Evolutionary conservation across 768 basidiomycete species (phyloP).

Genomic region (Leucosporidium scottii): DNA sequence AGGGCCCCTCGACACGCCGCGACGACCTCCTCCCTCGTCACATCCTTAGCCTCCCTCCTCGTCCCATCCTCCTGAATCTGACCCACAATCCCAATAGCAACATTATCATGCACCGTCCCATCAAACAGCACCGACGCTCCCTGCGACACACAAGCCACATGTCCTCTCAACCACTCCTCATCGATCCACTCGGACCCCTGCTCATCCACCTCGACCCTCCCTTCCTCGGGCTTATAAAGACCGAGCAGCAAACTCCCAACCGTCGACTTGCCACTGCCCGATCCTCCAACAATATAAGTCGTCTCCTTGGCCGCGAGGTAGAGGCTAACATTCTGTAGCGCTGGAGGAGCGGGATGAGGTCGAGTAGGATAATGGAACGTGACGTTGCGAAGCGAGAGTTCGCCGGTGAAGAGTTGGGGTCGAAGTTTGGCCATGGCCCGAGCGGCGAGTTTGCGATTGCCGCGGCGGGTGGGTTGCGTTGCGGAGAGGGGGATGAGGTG

Average conservation of each 20-base stretch:
- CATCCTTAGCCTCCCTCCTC: slow-evolving; percentile 48
- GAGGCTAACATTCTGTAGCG: slow-evolving; percentile 55
- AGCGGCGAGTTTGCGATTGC: slow-evolving; percentile 5
- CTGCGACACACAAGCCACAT: slow-evolving; percentile 73
- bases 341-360: slow-evolving; percentile 50
- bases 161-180: slow-evolving; percentile 56
- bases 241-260: slow-evolving; percentile 60
- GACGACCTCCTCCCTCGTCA: slow-evolving; percentile 62
- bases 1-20: slow-evolving; percentile 76
- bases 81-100: slow-evolving; percentile 66
- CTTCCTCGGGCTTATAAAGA: slow-evolving; percentile 60
- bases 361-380: slow-evolving; percentile 69
- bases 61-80: slow-evolving; percentile 43
- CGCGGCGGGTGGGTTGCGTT: background rate
- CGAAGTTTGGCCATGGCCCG: slow-evolving; percentile 52
- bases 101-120: slow-evolving; percentile 72
- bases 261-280: slow-evolving; percentile 71
- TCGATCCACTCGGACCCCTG: slow-evolving; percentile 71
- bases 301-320: slow-evolving; percentile 66
- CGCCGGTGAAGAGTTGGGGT: slow-evolving; percentile 61
- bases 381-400: slow-evolving; percentile 57
- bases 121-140: slow-evolving; percentile 68
- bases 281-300: slow-evolving; percentile 72
- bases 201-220: slow-evolving; percentile 70
- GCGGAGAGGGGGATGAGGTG: slow-evolving; percentile 24